Evolutionary conservation across 805 yeast species (phyloP), one percentile per base, ranked within the genome.

Genomic region (Kodamaea kakaduensis): DNA sequence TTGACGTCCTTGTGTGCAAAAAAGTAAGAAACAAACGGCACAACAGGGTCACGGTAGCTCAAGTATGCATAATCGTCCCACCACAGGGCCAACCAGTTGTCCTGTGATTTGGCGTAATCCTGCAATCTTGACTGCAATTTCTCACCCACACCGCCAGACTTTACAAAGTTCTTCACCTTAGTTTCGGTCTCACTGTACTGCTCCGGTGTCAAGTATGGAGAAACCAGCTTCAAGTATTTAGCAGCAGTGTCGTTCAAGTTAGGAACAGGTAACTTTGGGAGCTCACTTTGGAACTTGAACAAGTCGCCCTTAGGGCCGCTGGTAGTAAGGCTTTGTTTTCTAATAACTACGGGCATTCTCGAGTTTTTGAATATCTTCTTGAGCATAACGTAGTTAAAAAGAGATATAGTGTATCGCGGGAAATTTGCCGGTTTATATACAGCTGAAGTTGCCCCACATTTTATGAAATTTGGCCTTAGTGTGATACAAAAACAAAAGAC

Each of bases 1-100:
- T 52, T 48, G 42, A 82, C 59, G 50, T 84, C 90, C 58, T 77
- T 81, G 66, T 90, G 96, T 36, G 80, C 73, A 64, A 76, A 90
- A 50, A 87, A 93, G 67, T 90, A 90, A 14, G 95, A 84, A 23
- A 87, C 96, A 54, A 80, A 89, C 9, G 97, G 97, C 17, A 85
- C 84, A n/a, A 90, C 84, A 0, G 97, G 95, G 59, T 87, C 97
- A 46, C 93, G 74, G 65, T 87, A 89, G 25, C 83, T 78, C 68
- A 90, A 69, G 62, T 90, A 90, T 14, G 96, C 95, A 47, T 84
- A 85, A 50, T 84, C 83, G 59, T 90, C 95, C 98, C 98, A 90
- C 73, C 82, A 87, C 41, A 77, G 81, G 31, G 84, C 75, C 51
- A 90, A 71, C 98, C 98, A 90, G 59, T 90, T 90, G 54, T 87